Evolutionary conservation across 2,329 filamentous ascomycete species (phyloP), one percentile per base, ranked within the genome.

Genomic region (Zymoseptoria passerinii): DNA sequence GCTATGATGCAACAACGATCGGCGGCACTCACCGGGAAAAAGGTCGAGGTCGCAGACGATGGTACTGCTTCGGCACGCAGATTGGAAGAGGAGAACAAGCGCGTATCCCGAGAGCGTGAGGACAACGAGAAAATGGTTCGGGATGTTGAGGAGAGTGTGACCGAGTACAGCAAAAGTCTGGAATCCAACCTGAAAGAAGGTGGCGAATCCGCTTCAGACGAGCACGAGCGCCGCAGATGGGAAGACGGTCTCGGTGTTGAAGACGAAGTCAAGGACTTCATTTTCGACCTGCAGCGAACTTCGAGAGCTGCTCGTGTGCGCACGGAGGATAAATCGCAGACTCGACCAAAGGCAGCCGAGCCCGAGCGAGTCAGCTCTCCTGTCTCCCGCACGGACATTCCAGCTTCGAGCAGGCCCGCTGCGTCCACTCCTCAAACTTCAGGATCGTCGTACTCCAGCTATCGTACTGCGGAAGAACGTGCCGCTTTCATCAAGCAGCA

Each of bases 1-100:
- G 92, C 92, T 48, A 95, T 96, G 85, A 99, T 99, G 94, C 92
- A 97, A 76, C 92, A 96, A 69, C 88, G 94, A 60, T 92, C 94
- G 65, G 94, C 94, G 57, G 92, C 94, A 18, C 77, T 99, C 63
- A 90, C 91, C 20, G 94, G 94, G 58, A 90, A 87, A 73, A 77
- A 87, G 50, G 79, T 85, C 52, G 85, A 89, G 44, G 73, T 78
- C 1, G 78, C 77, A 51, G 82, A 86, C 60, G 89, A 95, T 64
- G 87, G 92, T 63, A 81, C 82, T 27, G 89, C 89, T 63, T 90
- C 89, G 3, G 86, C 91, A 52, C 89, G 90, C 75, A 85, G 94
- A 35, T 75, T 97, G 16, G 94, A 97, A 72, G 89, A 95, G 66
- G 92, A 99, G 75, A 94, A 80, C 66, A 84, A 88, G 62, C 87